Evolutionary conservation across 116 monocot genomes (phyloP).

Genomic region (Trichopus zeylanicus): DNA sequence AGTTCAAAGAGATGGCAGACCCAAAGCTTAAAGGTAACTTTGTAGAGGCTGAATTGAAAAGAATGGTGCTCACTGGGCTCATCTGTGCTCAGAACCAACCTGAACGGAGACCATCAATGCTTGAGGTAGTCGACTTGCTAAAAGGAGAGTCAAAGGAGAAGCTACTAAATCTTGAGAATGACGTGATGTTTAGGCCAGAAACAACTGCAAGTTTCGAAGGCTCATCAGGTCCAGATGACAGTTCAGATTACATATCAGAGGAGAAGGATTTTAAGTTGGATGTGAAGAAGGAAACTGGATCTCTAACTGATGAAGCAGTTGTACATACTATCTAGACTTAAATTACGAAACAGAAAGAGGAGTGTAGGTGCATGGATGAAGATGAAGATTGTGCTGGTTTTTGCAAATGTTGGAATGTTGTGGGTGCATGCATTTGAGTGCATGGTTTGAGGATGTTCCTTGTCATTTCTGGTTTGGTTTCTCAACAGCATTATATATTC

Average conservation of each 20-base stretch:
- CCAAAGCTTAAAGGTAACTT: slow-evolving; percentile 14
- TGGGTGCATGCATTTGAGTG: too few species aligned
- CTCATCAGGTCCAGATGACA: too few species aligned
- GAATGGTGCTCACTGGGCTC: slow-evolving; percentile 27
- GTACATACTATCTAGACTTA: too few species aligned
- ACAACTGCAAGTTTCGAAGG: not conserved
- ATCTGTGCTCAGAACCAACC: slow-evolving; percentile 22
- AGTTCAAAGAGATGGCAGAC: slow-evolving; percentile 30
- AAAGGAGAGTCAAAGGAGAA: slow-evolving; percentile 33
- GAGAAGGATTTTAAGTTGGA: slow-evolving; percentile 8
- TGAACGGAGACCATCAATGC: slow-evolving; percentile 28
- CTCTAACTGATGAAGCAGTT: too few species aligned
- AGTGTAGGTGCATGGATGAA: too few species aligned
- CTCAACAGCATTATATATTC: too few species aligned
- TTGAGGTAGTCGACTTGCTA: slow-evolving; percentile 26
- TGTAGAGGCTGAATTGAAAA: slow-evolving; percentile 21
- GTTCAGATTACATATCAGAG: too few species aligned
- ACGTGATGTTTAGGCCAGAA: slow-evolving; percentile 14
- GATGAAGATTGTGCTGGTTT: too few species aligned
- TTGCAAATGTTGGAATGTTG: too few species aligned
- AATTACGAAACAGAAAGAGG: too few species aligned
- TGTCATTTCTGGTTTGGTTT: too few species aligned
- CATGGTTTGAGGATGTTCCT: too few species aligned
- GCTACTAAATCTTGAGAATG: slow-evolving; percentile 21
- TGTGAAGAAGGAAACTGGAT: not conserved